Evolutionary conservation across 1,284 basidiomycete genomes (phyloP).

Genomic region (Heterobasidion occidentale): DNA sequence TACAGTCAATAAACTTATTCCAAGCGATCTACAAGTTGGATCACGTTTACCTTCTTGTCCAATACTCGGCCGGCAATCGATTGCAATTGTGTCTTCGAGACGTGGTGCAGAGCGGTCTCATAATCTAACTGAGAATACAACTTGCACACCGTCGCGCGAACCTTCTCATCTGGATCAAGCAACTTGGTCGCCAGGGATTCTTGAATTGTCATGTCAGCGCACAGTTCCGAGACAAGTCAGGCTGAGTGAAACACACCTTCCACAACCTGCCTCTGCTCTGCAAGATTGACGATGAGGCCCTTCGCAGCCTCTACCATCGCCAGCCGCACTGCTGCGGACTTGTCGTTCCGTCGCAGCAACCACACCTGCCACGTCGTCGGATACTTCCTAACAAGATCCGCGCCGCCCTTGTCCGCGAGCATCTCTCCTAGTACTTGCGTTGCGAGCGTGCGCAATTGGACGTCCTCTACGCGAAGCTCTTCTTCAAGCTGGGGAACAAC

Average conservation of each 20-base stretch:
- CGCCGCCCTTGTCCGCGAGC: slow-evolving; percentile 72
- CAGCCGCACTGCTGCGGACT: slow-evolving; percentile 61
- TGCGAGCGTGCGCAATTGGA: slow-evolving; percentile 68
- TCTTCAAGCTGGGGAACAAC: slow-evolving; percentile 93
- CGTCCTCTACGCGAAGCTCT: slow-evolving; percentile 76
- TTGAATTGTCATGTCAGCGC: slow-evolving; percentile 19
- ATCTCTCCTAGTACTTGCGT: slow-evolving; percentile 86
- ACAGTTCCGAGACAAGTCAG: slow-evolving; percentile 3
- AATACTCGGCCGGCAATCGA: slow-evolving; percentile 66
- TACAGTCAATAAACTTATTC: not conserved
- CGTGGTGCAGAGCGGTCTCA: slow-evolving; percentile 82
- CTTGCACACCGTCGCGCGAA: slow-evolving; percentile 80
- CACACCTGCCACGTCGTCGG: slow-evolving; percentile 83
- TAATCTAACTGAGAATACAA: slow-evolving; percentile 84
- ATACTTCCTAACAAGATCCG: slow-evolving; percentile 74
- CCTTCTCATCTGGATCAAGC: slow-evolving; percentile 86
- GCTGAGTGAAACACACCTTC: slow-evolving; percentile 43
- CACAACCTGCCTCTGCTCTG: slow-evolving; percentile 62
- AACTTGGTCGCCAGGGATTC: slow-evolving; percentile 64
- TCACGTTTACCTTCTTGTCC: slow-evolving; percentile 73
- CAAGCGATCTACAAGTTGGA: not conserved
- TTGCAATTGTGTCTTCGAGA: slow-evolving; percentile 58
- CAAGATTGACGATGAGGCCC: slow-evolving; percentile 56
- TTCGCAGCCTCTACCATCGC: slow-evolving; percentile 73
- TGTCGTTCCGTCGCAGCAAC: slow-evolving; percentile 79